These are phyloP conservation scores for Aspergillus egyptiacus DNA, from an alignment of 495 filamentous ascomycete species.

Conservation along the genomic window DNA sequence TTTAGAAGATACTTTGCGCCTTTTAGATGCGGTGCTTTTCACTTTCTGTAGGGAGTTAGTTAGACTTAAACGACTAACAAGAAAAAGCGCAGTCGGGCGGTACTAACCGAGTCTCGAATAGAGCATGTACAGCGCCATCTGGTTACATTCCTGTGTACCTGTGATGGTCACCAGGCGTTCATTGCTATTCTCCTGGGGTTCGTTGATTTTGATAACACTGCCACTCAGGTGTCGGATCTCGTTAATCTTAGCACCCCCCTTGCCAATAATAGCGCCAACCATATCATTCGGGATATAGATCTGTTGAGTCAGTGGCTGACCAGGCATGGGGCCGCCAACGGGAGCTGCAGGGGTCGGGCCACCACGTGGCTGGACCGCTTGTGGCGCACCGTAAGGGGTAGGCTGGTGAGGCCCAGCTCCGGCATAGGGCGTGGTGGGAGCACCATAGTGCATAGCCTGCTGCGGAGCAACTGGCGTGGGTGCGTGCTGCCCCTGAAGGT, in stretches of 20 bases:
- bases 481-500: slow-evolving; percentile 58
- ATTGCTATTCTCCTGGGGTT: slow-evolving; percentile 98
- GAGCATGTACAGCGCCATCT: slow-evolving; percentile 99
- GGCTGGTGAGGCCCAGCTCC: slow-evolving; percentile 77
- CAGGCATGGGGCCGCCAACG: slow-evolving; percentile 69
- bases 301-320: slow-evolving; percentile 89
- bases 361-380: slow-evolving; percentile 51
- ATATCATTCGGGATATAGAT: slow-evolving; percentile 99
- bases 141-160: slow-evolving; percentile 94
- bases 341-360: slow-evolving; percentile 55
- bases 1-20: slow-evolving; percentile 9
- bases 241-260: slow-evolving; percentile 98
- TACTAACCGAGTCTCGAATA: slow-evolving; percentile 91
- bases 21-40: slow-evolving; percentile 70
- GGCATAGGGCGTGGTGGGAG: slow-evolving; percentile 58
- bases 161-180: slow-evolving; percentile 96
- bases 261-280: slow-evolving; percentile 98
- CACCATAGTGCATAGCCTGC: slow-evolving; percentile 66
- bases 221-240: slow-evolving; percentile 95
- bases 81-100: slow-evolving; percentile 15
- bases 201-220: slow-evolving; percentile 99
- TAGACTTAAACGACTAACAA: slow-evolving; percentile 20
- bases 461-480: slow-evolving; percentile 59
- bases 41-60: slow-evolving; percentile 53
- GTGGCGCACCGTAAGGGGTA: slow-evolving; percentile 53